Evolutionary conservation across 352 stramenopile genomes (phyloP).

Genomic region (Globisporangium nagaii): DNA sequence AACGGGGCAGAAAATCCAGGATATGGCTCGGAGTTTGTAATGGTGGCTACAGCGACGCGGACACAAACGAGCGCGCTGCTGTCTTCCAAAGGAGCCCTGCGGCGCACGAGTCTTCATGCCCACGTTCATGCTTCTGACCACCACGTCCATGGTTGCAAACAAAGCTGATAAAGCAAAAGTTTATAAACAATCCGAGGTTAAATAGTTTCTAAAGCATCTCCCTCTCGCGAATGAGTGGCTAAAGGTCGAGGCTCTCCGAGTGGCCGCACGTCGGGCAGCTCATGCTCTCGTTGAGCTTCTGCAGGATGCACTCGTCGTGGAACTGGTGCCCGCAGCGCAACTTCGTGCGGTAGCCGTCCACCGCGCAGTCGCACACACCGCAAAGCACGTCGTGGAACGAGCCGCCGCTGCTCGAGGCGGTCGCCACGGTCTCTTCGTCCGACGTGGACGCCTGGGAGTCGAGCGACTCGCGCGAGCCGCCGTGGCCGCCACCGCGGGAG

Average conservation of each 20-base stretch:
- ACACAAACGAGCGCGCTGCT: too few species aligned
- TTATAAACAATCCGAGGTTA: too few species aligned
- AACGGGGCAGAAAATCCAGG: background rate
- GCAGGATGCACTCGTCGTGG: conserved; percentile 48
- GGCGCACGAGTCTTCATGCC: too few species aligned
- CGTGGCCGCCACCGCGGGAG: background rate
- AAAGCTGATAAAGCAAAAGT: too few species aligned
- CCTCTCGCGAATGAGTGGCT: background rate
- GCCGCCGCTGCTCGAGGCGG: background rate
- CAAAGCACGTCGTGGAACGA: conserved; percentile 10
- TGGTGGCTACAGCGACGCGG: background rate
- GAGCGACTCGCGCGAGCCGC: conserved; percentile 9
- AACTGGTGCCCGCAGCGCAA: conserved; percentile 37
- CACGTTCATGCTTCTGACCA: too few species aligned
- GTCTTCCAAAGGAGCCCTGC: too few species aligned
- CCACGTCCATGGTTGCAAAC: too few species aligned
- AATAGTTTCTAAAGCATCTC: background rate
- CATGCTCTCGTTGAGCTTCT: conserved; percentile 33
- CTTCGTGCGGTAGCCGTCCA: conserved; percentile 17
- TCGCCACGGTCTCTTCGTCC: conserved; percentile 15
- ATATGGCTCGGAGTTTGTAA: background rate
- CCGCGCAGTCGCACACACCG: conserved; percentile 11
- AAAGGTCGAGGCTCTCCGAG: background rate
- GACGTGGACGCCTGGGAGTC: conserved; percentile 15
- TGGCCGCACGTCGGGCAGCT: conserved; percentile 27